Conservation (phyloP, 805 yeast species). For the Lachancea sp. region DNA sequence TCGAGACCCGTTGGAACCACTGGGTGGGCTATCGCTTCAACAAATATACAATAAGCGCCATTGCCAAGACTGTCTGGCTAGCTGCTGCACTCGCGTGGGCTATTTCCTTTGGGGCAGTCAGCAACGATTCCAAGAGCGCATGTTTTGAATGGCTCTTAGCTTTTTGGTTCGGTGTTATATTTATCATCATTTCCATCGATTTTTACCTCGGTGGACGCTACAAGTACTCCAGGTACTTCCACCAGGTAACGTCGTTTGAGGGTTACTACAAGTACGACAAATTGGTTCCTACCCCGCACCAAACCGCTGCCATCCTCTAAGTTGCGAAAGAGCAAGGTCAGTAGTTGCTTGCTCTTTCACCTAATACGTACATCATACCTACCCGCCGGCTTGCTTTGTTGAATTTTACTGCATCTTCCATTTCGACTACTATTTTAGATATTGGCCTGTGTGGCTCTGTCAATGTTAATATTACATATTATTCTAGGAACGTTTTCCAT, state of each 20-base stretch:
- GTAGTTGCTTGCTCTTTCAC: no score
- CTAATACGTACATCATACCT: no score
- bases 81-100: conserved; percentile 61
- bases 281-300: conserved; percentile 9
- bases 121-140: conserved; percentile 47
- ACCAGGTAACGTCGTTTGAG: conserved; percentile 23
- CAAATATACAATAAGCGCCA: conserved; percentile 42
- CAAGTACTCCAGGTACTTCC: conserved; percentile 26
- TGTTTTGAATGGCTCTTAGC: conserved; percentile 80
- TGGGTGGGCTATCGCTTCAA: conserved; percentile 36
- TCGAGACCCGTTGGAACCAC: conserved; percentile 26
- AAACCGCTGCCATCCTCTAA: background rate
- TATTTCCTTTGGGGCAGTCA: conserved; percentile 51
- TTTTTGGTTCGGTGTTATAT: conserved; percentile 74
- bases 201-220: conserved; percentile 54
- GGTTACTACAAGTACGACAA: conserved; percentile 28
- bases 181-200: conserved; percentile 60
- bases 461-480: background rate
- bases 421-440: no score
- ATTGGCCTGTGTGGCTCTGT: background rate
- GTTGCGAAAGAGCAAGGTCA: background rate
- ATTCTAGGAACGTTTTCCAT: background rate
- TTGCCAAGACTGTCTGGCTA: conserved; percentile 60
- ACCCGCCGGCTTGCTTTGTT: no score
- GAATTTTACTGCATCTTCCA: no score